phyloP scores from a whole-genome alignment of 495 filamentous ascomycete genomes.

The Pyronema omphalodes region DNA sequence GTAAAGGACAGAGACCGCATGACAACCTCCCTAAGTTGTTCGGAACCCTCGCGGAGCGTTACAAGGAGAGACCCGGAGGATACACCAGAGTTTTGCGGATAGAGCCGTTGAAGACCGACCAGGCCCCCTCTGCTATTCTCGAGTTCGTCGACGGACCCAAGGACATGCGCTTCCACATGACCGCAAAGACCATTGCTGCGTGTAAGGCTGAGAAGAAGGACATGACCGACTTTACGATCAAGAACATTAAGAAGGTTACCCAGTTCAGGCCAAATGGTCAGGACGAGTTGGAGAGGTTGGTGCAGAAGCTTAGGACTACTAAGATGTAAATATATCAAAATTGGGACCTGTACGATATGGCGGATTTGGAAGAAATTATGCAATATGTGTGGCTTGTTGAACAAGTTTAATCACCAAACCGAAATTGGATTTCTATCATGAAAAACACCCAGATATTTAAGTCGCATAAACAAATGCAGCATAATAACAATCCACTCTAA shows the following conservation, averaged over 20 bases:
- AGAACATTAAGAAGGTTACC: constrained; percentile 76
- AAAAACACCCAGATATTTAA: too few relatives aligned
- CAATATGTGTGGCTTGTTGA: neutral
- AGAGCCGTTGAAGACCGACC: constrained; percentile 52
- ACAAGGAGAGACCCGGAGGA: constrained; percentile 62
- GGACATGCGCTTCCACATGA: constrained; percentile 89
- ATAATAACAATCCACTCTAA: too few relatives aligned
- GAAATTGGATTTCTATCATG: too few relatives aligned
- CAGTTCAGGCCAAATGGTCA: constrained; percentile 50
- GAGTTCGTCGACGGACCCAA: constrained; percentile 89
- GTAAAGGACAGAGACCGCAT: constrained; percentile 35
- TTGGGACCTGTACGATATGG: neutral
- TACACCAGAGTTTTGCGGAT: constrained; percentile 88
- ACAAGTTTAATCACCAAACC: too few relatives aligned
- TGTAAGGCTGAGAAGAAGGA: constrained; percentile 34
- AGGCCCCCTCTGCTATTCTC: constrained; percentile 77
- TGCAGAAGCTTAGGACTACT: constrained; percentile 38
- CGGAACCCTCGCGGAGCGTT: constrained; percentile 60
- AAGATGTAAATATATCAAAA: constrained; percentile 12
- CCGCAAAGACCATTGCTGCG: constrained; percentile 56
- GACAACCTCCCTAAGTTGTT: constrained; percentile 71
- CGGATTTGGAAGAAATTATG: neutral
- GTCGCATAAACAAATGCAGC: too few relatives aligned
- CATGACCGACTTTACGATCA: constrained; percentile 48
- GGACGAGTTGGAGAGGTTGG: constrained; percentile 46